These are phyloP conservation scores for Phytophthora lateralis DNA, from an alignment of 352 stramenopile genomes.

Conservation along the genomic window DNA sequence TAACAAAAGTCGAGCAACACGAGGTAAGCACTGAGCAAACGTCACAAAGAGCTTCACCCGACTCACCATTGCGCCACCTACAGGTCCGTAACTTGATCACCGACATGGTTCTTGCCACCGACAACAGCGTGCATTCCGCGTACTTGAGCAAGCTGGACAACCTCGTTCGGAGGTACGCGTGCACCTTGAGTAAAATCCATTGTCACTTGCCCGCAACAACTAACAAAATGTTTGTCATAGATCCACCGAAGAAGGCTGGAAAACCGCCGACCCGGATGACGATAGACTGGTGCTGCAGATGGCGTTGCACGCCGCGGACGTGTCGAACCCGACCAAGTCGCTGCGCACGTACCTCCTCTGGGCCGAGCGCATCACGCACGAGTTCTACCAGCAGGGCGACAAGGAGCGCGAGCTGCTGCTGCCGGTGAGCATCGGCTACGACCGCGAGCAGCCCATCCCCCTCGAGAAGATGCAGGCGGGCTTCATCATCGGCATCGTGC, in stretches of 20 bases:
- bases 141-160: constrained; percentile 80
- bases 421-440: constrained; percentile 89
- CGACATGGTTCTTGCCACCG: constrained; percentile 88
- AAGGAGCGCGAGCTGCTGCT: constrained; percentile 90
- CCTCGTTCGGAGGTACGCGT: constrained; percentile 57
- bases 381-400: constrained; percentile 96
- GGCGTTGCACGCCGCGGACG: constrained; percentile 90
- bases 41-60: background rate
- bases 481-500: constrained; percentile 94
- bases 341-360: constrained; percentile 81
- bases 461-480: constrained; percentile 91
- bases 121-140: constrained; percentile 86
- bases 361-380: constrained; percentile 89
- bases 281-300: constrained; percentile 79
- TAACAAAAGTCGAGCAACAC: constrained; percentile 78
- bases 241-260: constrained; percentile 54
- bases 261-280: constrained; percentile 63
- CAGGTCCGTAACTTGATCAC: constrained; percentile 78
- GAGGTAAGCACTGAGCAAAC: constrained; percentile 42
- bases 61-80: constrained; percentile 6
- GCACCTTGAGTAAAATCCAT: background rate
- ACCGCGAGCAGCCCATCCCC: constrained; percentile 86
- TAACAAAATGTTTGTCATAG: constrained; percentile 17
- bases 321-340: constrained; percentile 93
- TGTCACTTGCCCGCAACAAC: background rate